Evolutionary conservation across 2,329 filamentous ascomycete genomes (phyloP).

Genomic region (Sclerotiophoma versabilis): DNA sequence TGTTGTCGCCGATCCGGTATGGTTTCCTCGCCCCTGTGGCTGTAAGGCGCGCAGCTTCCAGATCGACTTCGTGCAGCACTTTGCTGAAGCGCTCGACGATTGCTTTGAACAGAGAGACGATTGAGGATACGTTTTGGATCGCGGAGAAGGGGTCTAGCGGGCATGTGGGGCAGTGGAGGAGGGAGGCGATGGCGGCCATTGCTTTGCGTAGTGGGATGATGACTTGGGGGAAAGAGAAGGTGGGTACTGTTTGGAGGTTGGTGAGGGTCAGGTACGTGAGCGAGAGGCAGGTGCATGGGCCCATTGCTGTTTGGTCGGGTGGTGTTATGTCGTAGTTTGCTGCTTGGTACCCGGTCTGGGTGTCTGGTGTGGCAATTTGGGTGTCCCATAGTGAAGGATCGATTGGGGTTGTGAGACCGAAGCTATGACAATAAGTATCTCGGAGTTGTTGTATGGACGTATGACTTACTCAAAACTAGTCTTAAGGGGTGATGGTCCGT

Average conservation of each 20-base stretch:
- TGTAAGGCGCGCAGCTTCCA: conserved; percentile 47
- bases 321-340: neutral
- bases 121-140: conserved; percentile 55
- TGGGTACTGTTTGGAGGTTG: conserved; percentile 49
- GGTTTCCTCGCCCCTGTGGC: conserved; percentile 46
- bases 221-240: conserved; percentile 53
- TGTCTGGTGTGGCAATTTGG: neutral
- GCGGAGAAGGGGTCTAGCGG: conserved; percentile 52
- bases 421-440: neutral
- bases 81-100: conserved; percentile 53
- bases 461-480: conserved; percentile 23
- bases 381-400: conserved; percentile 41
- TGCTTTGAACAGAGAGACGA: conserved; percentile 52
- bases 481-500: conserved; percentile 6
- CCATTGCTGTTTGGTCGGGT: conserved; percentile 15
- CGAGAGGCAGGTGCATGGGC: conserved; percentile 54
- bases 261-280: conserved; percentile 55
- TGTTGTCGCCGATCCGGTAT: conserved; percentile 55
- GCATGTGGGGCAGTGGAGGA: conserved; percentile 54
- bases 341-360: neutral
- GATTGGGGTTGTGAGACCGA: conserved; percentile 15
- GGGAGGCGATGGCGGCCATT: conserved; percentile 48
- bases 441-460: neutral
- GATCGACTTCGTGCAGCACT: conserved; percentile 50
- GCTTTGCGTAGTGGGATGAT: conserved; percentile 53